These are phyloP conservation scores for Sonneratia caseolaris DNA, from an alignment of 345 rosid genomes.

Conservation along the genomic window DNA sequence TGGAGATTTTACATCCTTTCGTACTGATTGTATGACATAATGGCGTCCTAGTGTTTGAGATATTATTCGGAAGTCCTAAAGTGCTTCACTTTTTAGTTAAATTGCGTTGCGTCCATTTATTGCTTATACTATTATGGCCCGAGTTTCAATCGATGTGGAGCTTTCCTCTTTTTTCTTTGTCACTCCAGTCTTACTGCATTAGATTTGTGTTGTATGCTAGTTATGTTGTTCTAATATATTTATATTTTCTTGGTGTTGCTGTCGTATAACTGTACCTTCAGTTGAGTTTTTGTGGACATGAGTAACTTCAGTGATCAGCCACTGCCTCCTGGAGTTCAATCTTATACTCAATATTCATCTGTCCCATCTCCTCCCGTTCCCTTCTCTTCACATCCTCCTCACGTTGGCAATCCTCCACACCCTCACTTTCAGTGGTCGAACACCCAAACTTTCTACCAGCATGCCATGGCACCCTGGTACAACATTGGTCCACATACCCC, in stretches of 20 bases:
- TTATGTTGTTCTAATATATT: not conserved
- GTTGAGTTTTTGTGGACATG: not conserved
- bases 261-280: not conserved
- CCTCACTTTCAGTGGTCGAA: slow-evolving; percentile 7
- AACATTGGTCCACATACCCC: slow-evolving; percentile 5
- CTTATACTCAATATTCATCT: slow-evolving; percentile 6
- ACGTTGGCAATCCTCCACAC: slow-evolving; percentile 1
- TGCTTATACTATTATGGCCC: not conserved
- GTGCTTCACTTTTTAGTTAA: not conserved
- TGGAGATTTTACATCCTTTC: not conserved
- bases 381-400: slow-evolving; percentile 2
- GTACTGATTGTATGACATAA: not conserved
- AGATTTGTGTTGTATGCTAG: not conserved
- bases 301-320: slow-evolving; percentile 6
- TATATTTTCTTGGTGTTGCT: not conserved
- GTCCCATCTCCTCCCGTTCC: slow-evolving; percentile 10
- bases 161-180: not conserved
- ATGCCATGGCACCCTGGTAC: not conserved
- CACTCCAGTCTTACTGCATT: not conserved
- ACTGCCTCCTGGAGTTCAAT: slow-evolving; percentile 13
- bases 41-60: not conserved
- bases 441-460: slow-evolving; percentile 12
- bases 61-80: not conserved
- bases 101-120: not conserved
- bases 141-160: not conserved